Conservation (phyloP, 192 early-diverging fungal species). For the Mortierella hygrophila region DNA sequence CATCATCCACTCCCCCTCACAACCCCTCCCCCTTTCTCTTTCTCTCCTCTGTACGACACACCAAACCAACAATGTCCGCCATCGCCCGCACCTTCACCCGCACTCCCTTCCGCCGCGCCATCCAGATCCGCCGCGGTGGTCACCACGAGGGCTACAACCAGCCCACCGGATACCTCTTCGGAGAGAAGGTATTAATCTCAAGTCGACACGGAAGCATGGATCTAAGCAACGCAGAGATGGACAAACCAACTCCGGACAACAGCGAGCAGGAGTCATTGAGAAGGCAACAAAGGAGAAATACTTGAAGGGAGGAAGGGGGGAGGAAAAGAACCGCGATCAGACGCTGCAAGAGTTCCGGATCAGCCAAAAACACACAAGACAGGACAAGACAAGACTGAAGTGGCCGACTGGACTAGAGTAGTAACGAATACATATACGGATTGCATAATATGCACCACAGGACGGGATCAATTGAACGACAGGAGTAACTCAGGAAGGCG, state of each 20-base stretch:
- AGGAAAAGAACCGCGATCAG: background rate
- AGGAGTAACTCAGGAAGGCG: too few species aligned
- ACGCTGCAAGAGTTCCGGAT: background rate
- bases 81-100: slow-evolving; percentile 62
- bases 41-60: background rate
- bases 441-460: too few species aligned
- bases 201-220: background rate
- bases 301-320: background rate
- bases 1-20: background rate
- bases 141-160: slow-evolving; percentile 73
- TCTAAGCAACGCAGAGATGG: background rate
- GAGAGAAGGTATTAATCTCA: slow-evolving; percentile 72
- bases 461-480: too few species aligned
- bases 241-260: background rate
- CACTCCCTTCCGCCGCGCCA: slow-evolving; percentile 50
- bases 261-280: background rate
- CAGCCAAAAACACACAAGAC: background rate
- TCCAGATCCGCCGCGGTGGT: slow-evolving; percentile 69
- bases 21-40: background rate
- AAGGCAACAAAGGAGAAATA: background rate
- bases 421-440: too few species aligned
- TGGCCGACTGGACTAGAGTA: too few species aligned
- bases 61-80: slow-evolving; percentile 11
- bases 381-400: too few species aligned
- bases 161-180: slow-evolving; percentile 82